These are phyloP conservation scores for Casuarina equisetifolia DNA, from an alignment of 306 rosid species.

Conservation along the genomic window DNA sequence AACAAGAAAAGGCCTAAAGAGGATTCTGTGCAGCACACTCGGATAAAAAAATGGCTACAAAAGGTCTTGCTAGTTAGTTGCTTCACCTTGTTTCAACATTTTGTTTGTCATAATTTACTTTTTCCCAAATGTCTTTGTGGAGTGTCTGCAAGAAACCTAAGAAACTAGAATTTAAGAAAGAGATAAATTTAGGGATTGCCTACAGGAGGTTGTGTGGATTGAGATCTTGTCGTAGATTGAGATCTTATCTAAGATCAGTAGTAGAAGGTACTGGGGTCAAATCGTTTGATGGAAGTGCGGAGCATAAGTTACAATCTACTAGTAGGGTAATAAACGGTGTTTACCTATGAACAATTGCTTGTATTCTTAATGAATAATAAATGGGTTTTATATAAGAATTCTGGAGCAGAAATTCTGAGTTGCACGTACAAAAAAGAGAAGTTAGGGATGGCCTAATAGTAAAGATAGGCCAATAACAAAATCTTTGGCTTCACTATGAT, in stretches of 20 bases:
- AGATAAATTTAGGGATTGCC: too few relatives aligned
- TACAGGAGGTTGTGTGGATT: not conserved
- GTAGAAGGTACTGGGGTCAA: not conserved
- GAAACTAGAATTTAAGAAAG: not conserved
- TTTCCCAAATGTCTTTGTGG: not conserved
- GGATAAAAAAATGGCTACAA: slow-evolving; percentile 88
- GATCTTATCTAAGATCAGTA: not conserved
- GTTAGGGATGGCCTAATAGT: too few relatives aligned
- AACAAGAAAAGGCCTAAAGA: slow-evolving; percentile 82
- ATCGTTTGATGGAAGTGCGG: not conserved
- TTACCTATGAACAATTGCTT: too few relatives aligned
- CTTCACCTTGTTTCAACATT: not conserved
- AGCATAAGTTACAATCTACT: too few relatives aligned
- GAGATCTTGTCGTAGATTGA: too few relatives aligned
- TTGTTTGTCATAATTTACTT: not conserved
- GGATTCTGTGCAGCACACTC: slow-evolving; percentile 66
- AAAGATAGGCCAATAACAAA: too few relatives aligned
- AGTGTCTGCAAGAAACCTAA: not conserved
- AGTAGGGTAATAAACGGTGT: too few relatives aligned
- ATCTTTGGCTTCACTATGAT: too few relatives aligned
- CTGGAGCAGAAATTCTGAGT: too few relatives aligned
- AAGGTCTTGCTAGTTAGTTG: slow-evolving; percentile 52
- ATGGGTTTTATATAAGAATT: too few relatives aligned
- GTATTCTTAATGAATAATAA: too few relatives aligned
- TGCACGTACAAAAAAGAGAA: too few relatives aligned